These are phyloP conservation scores for Acanthamoeba lenticulata DNA, from an alignment of 208 protist species.

Conservation along the genomic window DNA sequence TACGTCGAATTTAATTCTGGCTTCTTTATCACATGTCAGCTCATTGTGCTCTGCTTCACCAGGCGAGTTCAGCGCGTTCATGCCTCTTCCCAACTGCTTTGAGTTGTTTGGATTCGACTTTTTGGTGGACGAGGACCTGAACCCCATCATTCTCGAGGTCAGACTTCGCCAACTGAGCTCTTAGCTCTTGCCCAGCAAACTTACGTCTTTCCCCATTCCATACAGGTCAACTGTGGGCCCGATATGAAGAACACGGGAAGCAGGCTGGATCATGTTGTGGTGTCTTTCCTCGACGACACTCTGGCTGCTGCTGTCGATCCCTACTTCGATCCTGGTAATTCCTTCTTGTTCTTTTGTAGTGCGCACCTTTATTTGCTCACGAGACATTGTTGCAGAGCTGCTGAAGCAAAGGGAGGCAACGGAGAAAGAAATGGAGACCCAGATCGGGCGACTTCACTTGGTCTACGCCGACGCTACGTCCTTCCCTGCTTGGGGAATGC, in stretches of 20 bases:
- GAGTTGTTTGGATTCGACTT: constrained; percentile 60
- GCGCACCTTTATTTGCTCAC: no score
- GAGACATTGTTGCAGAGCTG: neutral
- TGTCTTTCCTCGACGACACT: constrained; percentile 17
- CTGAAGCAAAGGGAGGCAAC: constrained; percentile 17
- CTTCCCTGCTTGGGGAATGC: constrained; percentile 4
- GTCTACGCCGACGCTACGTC: constrained; percentile 49
- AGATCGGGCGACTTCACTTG: constrained; percentile 31
- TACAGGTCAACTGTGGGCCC: constrained; percentile 41
- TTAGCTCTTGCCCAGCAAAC: neutral
- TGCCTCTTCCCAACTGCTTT: constrained; percentile 60
- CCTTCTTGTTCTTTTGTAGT: no score
- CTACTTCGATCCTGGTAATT: constrained; percentile 50
- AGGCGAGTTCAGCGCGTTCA: constrained; percentile 60
- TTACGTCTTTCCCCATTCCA: neutral
- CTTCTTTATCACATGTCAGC: no score
- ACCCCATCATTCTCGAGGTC: constrained; percentile 29
- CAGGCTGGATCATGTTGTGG: neutral
- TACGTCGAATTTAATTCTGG: no score
- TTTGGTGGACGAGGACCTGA: constrained; percentile 52
- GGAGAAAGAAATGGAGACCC: constrained; percentile 48
- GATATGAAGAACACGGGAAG: constrained; percentile 50
- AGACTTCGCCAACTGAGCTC: neutral
- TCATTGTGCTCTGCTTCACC: no score
- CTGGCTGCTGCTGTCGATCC: neutral